phyloP scores from a whole-genome alignment of 805 yeast genomes.

The Barnettozyma pratensis region DNA sequence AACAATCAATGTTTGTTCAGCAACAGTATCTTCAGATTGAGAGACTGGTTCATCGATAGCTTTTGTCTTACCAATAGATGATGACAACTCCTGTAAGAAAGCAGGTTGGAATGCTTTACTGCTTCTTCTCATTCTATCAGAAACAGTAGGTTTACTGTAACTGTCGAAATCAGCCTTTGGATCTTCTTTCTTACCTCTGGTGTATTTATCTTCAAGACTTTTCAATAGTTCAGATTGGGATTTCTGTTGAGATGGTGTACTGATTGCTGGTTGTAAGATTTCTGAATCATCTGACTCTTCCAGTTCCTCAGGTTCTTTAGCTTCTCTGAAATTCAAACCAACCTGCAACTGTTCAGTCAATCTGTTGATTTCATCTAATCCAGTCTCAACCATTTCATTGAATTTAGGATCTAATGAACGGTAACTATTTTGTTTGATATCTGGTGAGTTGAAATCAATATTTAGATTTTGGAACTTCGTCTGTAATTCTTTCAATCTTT shows the following conservation, averaged over 20 bases:
- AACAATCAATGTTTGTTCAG: conserved; percentile 1
- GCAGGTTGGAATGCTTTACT: conserved; percentile 38
- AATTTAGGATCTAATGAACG: conserved; percentile 31
- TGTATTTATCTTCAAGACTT: conserved; percentile 39
- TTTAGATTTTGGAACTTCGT: conserved; percentile 59
- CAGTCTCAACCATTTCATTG: conserved; percentile 35
- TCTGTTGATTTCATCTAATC: conserved; percentile 27
- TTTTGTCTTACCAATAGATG: conserved; percentile 41
- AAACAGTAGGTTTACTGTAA: conserved; percentile 18
- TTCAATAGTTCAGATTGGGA: conserved; percentile 22
- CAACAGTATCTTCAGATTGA: neutral
- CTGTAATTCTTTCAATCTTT: conserved; percentile 67
- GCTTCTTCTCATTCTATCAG: conserved; percentile 28
- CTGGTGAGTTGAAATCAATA: conserved; percentile 38
- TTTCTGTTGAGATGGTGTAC: neutral
- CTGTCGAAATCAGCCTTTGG: conserved; percentile 16
- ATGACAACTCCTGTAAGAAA: conserved; percentile 48
- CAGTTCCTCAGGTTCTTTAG: no score
- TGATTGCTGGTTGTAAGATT: neutral
- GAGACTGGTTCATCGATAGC: conserved; percentile 9
- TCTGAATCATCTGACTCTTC: no score
- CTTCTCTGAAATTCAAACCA: conserved; percentile 9
- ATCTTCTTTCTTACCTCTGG: conserved; percentile 37
- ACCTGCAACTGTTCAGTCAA: conserved; percentile 19
- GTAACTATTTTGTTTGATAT: conserved; percentile 17